phyloP scores from a whole-genome alignment of 2,329 filamentous ascomycete genomes.

The Aspergillus niger region DNA sequence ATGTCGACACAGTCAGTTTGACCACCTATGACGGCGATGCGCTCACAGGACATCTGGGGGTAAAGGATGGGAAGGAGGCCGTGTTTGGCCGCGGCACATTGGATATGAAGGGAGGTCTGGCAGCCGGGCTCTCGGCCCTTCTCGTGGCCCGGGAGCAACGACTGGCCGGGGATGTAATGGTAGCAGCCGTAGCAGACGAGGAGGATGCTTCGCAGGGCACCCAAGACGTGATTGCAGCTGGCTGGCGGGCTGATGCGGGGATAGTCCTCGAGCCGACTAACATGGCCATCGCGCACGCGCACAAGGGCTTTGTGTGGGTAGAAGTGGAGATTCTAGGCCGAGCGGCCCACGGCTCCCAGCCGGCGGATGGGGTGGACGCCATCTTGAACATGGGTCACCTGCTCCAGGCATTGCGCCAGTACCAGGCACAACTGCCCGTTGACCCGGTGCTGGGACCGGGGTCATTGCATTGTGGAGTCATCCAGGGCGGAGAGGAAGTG shows the following conservation, averaged over 20 bases:
- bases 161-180: constrained; percentile 53
- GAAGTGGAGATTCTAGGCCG: constrained; percentile 38
- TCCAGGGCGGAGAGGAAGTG: constrained; percentile 55
- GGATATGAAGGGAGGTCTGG: constrained; percentile 58
- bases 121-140: constrained; percentile 49
- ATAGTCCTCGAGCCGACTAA: constrained; percentile 54
- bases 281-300: constrained; percentile 45
- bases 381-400: constrained; percentile 54
- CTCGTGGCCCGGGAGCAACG: constrained; percentile 32
- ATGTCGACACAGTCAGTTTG: constrained; percentile 56
- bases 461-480: constrained; percentile 52
- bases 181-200: constrained; percentile 58
- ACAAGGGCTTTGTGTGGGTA: constrained; percentile 53
- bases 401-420: constrained; percentile 48
- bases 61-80: constrained; percentile 35
- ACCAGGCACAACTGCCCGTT: constrained; percentile 40
- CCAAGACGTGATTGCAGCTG: constrained; percentile 52
- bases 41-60: constrained; percentile 43
- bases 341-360: constrained; percentile 40
- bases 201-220: constrained; percentile 56
- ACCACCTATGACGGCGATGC: constrained; percentile 51
- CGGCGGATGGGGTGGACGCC: constrained; percentile 53
- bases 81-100: constrained; percentile 51
- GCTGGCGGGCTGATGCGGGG: constrained; percentile 57
- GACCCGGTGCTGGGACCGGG: constrained; percentile 42